Conservation (phyloP, 768 basidiomycete genomes). For the Cytidiella melzeri region DNA sequence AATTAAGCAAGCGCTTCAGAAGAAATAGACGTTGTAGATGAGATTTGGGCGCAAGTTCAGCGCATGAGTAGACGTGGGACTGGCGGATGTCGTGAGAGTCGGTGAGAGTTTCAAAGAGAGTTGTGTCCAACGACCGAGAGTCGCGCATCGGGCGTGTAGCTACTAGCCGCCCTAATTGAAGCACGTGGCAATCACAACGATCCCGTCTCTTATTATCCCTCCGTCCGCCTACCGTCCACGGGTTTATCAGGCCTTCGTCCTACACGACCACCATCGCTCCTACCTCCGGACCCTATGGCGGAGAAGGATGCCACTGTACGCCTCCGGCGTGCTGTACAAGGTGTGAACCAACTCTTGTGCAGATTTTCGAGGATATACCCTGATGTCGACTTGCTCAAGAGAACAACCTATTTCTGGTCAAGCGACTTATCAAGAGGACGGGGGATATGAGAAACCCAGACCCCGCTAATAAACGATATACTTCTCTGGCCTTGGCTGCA, state of each 20-base stretch:
- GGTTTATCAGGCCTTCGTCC: slow-evolving; percentile 13
- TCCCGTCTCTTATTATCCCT: slow-evolving; percentile 19
- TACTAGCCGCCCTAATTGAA: slow-evolving; percentile 10
- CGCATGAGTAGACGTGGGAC: not conserved
- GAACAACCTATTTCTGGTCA: slow-evolving; percentile 91
- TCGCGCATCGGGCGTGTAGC: not conserved
- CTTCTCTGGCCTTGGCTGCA: slow-evolving; percentile 90
- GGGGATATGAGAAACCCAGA: slow-evolving; percentile 88
- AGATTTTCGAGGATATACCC: slow-evolving; percentile 7
- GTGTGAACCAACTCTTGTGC: slow-evolving; percentile 27
- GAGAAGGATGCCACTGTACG: slow-evolving; percentile 75
- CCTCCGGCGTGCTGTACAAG: slow-evolving; percentile 77
- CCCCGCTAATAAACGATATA: slow-evolving; percentile 64
- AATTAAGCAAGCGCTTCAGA: slow-evolving; percentile 2
- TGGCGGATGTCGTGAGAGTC: not conserved
- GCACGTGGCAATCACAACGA: slow-evolving; percentile 11
- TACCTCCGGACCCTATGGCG: slow-evolving; percentile 50
- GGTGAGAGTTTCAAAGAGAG: not conserved
- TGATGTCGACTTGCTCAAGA: slow-evolving; percentile 40
- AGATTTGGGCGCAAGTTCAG: not conserved
- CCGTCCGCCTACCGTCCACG: slow-evolving; percentile 15
- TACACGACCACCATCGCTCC: slow-evolving; percentile 12
- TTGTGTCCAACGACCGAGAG: not conserved
- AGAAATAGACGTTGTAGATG: not conserved
- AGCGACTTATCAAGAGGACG: slow-evolving; percentile 75